Base-by-base conservation (phyloP, 768 basidiomycete genomes). In the Sarcomyxa edulis region DNA sequence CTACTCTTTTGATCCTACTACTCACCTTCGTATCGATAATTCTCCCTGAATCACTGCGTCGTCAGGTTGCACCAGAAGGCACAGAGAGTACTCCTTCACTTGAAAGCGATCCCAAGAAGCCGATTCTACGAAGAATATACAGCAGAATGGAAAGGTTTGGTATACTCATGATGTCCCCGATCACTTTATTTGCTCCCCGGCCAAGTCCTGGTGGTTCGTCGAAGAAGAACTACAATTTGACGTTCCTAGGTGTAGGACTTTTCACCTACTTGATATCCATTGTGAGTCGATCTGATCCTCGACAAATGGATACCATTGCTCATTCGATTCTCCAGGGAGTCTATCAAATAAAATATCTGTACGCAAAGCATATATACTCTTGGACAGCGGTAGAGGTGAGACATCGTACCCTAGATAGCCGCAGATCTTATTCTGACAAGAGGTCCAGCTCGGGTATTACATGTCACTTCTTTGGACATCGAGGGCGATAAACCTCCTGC, bases 261-360 rank as follows among this genome's bases (percentile, higher is more conserved):
- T 85, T 89, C 52, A 53, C 69, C 8, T 77, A 83, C 55, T 56
- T 80, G 23, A 65, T 88, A 22, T 74, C 86, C 2, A 71, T 71
- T 33, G 84, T 86, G 54, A 49, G 78, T 61, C 6, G 14, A 7
- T n/a, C 10, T 6, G 35, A 23, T 8, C 11, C 20, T 22, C 30
- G n/a, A 18, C 28, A 5, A 32, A n/a, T 27, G 12, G 15, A 25
- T 25, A 35, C 12, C 34, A n/a, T 32, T 42, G 19, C 30, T 33
- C 48, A 22, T 43, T 29, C 31, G 37, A 24, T 11, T 38, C 25
- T 7, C 16, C 42, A 83, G 73, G 87, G 84, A 12, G 58, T 89
- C 1, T 82, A 78, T 56, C 79, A 77, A 37, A 65, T 82, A 42
- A 90, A 89, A 56, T 88, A 87, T 47, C 60, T 89, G 24, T 91